Evolutionary conservation across 371 early-diverging fungal genomes (phyloP).

Genomic region (Neoconidiobolus thromboides): DNA sequence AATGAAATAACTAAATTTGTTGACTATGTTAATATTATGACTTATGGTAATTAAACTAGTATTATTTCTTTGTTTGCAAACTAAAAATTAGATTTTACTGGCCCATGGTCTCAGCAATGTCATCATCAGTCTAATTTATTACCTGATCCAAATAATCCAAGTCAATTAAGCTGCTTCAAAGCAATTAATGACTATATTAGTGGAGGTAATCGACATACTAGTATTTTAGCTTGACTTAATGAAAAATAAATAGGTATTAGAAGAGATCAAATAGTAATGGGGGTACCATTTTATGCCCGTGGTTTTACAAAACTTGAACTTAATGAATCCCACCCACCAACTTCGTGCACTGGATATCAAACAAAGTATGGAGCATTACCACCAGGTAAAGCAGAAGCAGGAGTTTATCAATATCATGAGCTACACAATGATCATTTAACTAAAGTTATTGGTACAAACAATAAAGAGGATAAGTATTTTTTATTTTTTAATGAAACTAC

Average conservation of each 20-base stretch:
- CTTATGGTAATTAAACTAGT: conserved; percentile 1
- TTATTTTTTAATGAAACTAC: too few species aligned
- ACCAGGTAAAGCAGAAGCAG: not conserved
- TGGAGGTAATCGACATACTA: not conserved
- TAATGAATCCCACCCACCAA: not conserved
- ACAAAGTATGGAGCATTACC: not conserved
- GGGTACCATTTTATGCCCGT: not conserved
- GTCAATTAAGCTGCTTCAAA: too few species aligned
- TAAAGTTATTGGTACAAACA: not conserved
- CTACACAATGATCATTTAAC: not conserved
- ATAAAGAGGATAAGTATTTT: not conserved
- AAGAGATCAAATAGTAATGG: not conserved
- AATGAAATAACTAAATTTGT: not conserved
- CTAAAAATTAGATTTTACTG: not conserved
- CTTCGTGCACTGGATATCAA: not conserved
- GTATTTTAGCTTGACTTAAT: too few species aligned
- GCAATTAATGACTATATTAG: conserved; percentile 1
- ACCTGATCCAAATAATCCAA: not conserved
- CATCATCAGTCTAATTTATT: conserved; percentile 1
- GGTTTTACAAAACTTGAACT: not conserved
- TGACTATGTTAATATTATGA: conserved; percentile 3
- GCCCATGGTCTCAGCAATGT: not conserved
- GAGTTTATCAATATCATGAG: not conserved
- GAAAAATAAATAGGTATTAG: not conserved
- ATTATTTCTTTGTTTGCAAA: not conserved